phyloP scores from a whole-genome alignment of 164 flowering plant species.

The Magnolia officinalis region DNA sequence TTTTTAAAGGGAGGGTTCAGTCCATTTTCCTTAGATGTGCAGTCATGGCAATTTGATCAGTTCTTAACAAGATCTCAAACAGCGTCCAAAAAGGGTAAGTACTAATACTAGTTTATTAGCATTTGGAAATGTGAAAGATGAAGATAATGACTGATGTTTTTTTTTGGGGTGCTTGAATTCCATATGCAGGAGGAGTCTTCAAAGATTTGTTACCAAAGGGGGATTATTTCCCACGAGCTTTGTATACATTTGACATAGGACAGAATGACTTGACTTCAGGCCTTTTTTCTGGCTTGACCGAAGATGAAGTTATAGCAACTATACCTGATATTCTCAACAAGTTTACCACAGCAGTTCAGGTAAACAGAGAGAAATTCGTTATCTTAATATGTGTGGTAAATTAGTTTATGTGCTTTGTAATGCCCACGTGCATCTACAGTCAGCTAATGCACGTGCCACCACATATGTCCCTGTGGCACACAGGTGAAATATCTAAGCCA shows the following conservation, averaged over 20 bases:
- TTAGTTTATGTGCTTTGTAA: not conserved
- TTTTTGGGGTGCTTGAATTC: not conserved
- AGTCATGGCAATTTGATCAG: slow-evolving; percentile 34
- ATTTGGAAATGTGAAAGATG: not conserved
- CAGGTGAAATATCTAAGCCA: not conserved
- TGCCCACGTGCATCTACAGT: too few species aligned
- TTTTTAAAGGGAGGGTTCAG: slow-evolving; percentile 48
- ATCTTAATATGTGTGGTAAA: not conserved
- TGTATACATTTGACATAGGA: slow-evolving; percentile 57
- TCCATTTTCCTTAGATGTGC: slow-evolving; percentile 57
- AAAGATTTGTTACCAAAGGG: slow-evolving; percentile 30
- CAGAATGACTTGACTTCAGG: slow-evolving; percentile 55
- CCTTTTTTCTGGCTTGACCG: slow-evolving; percentile 31
- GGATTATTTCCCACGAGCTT: slow-evolving; percentile 35
- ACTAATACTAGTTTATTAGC: not conserved
- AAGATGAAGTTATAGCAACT: slow-evolving; percentile 35
- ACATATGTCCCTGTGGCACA: not conserved
- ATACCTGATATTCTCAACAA: slow-evolving; percentile 45
- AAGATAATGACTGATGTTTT: not conserved
- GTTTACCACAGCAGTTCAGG: slow-evolving; percentile 37
- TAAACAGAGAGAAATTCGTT: not conserved
- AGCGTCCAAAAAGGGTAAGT: slow-evolving; percentile 25
- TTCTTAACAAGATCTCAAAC: slow-evolving; percentile 34
- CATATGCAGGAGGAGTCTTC: slow-evolving; percentile 23
- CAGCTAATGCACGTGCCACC: not conserved